Evolutionary conservation across 2,329 filamentous ascomycete genomes (phyloP).

Genomic region (Fusarium sp.): DNA sequence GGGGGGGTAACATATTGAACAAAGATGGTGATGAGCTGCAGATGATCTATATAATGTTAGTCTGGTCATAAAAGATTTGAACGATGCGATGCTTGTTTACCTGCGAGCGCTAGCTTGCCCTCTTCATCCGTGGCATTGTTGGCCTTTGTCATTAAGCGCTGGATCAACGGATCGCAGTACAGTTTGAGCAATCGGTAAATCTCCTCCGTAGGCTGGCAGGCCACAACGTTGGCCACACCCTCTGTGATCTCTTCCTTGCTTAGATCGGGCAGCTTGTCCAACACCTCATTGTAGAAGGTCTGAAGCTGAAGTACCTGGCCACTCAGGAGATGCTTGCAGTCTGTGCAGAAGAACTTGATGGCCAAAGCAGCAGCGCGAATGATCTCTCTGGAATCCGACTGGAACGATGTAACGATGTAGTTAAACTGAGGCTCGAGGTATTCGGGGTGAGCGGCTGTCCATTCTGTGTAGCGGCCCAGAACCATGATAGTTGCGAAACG

Average conservation of each 20-base stretch:
- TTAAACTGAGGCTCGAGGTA: slow-evolving; percentile 93
- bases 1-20: slow-evolving; percentile 83
- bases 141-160: slow-evolving; percentile 86
- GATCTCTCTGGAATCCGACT: slow-evolving; percentile 89
- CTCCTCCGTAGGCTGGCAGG: slow-evolving; percentile 83
- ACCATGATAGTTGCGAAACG: slow-evolving; percentile 99
- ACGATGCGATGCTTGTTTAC: slow-evolving; percentile 63
- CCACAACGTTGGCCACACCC: slow-evolving; percentile 91
- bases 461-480: slow-evolving; percentile 95
- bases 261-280: slow-evolving; percentile 84
- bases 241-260: slow-evolving; percentile 98
- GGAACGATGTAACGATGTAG: slow-evolving; percentile 94
- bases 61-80: neutral
- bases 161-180: slow-evolving; percentile 92
- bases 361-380: slow-evolving; percentile 91
- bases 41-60: slow-evolving; percentile 73
- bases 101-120: slow-evolving; percentile 86
- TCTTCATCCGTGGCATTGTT: slow-evolving; percentile 86
- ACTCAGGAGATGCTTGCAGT: slow-evolving; percentile 89
- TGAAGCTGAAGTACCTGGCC: slow-evolving; percentile 89
- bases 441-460: slow-evolving; percentile 94
- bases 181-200: slow-evolving; percentile 89
- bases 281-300: slow-evolving; percentile 89
- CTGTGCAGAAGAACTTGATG: slow-evolving; percentile 96
- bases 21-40: slow-evolving; percentile 93